Percentiles rank a stretch among this genome's conserved stretches.
Conservation (phyloP, 768 basidiomycete genomes). For the Phaeotremella skinneri region DNA sequence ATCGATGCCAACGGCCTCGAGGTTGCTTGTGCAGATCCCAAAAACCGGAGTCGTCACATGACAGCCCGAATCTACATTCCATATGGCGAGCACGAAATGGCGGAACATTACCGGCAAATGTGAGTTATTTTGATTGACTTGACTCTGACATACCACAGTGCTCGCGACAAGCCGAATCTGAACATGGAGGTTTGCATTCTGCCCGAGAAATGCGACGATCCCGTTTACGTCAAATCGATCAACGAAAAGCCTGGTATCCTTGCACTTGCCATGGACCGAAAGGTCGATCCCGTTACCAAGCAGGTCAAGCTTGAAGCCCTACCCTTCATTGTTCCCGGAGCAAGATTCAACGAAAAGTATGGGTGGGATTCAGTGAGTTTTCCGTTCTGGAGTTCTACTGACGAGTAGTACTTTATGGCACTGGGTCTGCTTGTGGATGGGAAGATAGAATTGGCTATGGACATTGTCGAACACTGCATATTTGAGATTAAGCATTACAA, state of each 20-base stretch:
- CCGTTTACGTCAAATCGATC: conserved; percentile 81
- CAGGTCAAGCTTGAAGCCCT: conserved; percentile 86
- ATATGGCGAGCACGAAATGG: conserved; percentile 87
- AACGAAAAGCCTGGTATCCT: conserved; percentile 92
- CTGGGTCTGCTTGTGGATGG: conserved; percentile 92
- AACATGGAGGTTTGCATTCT: conserved; percentile 89
- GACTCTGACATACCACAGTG: conserved; percentile 49
- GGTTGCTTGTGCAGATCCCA: conserved; percentile 95
- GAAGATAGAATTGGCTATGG: conserved; percentile 88
- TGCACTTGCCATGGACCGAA: conserved; percentile 76
- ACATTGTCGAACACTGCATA: conserved; percentile 98
- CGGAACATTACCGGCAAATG: conserved; percentile 89
- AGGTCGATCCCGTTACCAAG: conserved; percentile 54
- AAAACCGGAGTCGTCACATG: conserved; percentile 86
- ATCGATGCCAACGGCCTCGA: conserved; percentile 97
- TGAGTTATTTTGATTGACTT: conserved; percentile 23
- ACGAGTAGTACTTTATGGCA: conserved; percentile 48
- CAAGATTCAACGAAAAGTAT: conserved; percentile 52
- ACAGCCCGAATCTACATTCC: conserved; percentile 95
- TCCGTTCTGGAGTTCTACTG: background rate
- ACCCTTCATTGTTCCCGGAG: conserved; percentile 93
- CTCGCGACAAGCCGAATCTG: conserved; percentile 86
- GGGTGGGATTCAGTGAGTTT: conserved; percentile 49
- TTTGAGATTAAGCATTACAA: conserved; percentile 98
- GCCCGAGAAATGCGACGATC: conserved; percentile 81